These are phyloP conservation scores for Hysterium pulicare DNA, from an alignment of 2,329 filamentous ascomycete species.

Conservation along the genomic window DNA sequence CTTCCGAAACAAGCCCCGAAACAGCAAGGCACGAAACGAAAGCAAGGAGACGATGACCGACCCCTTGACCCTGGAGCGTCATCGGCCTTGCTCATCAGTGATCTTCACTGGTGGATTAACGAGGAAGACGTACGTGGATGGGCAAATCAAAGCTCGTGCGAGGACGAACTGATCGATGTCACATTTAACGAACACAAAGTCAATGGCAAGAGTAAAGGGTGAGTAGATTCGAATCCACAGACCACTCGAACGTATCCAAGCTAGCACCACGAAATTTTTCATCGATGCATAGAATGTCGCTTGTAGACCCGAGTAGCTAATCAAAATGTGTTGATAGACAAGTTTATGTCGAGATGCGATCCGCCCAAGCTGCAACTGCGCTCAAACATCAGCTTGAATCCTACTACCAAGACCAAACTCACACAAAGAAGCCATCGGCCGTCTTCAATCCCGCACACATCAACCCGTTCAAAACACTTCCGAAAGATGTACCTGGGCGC, in stretches of 20 bases:
- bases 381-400: constrained; percentile 78
- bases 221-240: constrained; percentile 32
- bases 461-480: constrained; percentile 88
- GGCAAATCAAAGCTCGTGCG: constrained; percentile 73
- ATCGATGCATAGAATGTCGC: no score
- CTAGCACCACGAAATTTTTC: background rate
- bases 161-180: constrained; percentile 83
- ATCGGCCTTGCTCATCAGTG: constrained; percentile 77
- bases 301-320: background rate
- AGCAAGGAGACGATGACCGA: constrained; percentile 54
- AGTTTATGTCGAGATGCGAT: constrained; percentile 81
- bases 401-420: constrained; percentile 55
- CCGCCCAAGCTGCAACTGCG: constrained; percentile 79
- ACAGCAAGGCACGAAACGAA: constrained; percentile 60
- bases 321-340: constrained; percentile 45
- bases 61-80: constrained; percentile 59
- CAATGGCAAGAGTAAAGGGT: constrained; percentile 99
- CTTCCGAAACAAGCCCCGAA: constrained; percentile 42
- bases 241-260: background rate
- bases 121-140: constrained; percentile 93
- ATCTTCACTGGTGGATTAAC: constrained; percentile 88
- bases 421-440: constrained; percentile 64
- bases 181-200: constrained; percentile 99
- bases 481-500: constrained; percentile 78
- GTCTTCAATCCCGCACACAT: constrained; percentile 71